phyloP scores from a whole-genome alignment of 257 asterid species.

The Jaltomata sinuosa region DNA sequence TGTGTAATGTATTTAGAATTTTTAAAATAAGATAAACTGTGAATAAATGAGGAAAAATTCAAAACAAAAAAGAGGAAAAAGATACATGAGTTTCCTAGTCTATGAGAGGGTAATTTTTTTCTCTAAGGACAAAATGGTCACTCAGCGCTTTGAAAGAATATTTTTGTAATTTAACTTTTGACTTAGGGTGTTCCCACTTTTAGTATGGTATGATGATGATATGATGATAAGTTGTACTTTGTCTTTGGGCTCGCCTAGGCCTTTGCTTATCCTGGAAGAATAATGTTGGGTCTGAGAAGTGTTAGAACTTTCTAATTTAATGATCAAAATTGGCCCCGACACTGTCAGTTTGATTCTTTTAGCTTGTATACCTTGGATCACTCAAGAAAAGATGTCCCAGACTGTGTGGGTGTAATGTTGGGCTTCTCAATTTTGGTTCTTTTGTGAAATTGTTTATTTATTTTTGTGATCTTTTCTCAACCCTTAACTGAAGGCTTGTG shows the following conservation, averaged over 20 bases:
- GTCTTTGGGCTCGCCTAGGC: background rate
- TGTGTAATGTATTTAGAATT: background rate
- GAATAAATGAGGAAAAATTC: background rate
- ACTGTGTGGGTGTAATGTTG: background rate
- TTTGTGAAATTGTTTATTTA: background rate
- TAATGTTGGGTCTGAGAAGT: background rate
- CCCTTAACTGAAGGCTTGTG: background rate
- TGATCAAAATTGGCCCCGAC: background rate
- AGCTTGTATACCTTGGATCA: background rate
- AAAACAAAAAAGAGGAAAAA: too few species aligned
- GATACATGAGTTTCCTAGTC: too few species aligned
- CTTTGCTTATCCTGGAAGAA: background rate
- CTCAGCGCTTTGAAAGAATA: too few species aligned
- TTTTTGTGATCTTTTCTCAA: background rate
- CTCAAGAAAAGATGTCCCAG: background rate
- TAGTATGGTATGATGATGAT: background rate
- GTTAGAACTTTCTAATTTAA: background rate
- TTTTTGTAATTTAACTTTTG: too few species aligned
- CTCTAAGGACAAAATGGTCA: too few species aligned
- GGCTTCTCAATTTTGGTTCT: background rate
- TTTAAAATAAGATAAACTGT: background rate
- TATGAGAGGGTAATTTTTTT: too few species aligned
- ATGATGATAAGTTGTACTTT: background rate
- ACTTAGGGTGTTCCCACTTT: background rate
- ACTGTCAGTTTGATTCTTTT: background rate